Percentiles rank a stretch among this genome's conserved stretches.
phyloP scores from a whole-genome alignment of 495 filamentous ascomycete species.

The Aspergillus egyptiacus region DNA sequence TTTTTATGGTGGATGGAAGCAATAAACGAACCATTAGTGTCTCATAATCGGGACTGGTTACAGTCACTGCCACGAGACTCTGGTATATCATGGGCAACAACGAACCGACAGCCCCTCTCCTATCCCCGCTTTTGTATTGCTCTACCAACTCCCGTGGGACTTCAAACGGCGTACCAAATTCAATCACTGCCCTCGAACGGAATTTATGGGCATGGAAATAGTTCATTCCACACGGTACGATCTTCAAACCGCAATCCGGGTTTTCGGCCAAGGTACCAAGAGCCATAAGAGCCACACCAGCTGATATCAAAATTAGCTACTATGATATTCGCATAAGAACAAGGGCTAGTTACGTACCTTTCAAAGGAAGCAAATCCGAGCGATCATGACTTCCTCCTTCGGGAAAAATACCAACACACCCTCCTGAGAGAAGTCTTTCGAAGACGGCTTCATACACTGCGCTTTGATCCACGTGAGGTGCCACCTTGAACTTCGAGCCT shows the following conservation, averaged over 20 bases:
- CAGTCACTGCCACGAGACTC: slow-evolving; percentile 79
- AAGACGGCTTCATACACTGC: slow-evolving; percentile 93
- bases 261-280: slow-evolving; percentile 84
- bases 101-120: slow-evolving; percentile 74
- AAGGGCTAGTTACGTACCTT: slow-evolving; percentile 55
- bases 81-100: slow-evolving; percentile 84
- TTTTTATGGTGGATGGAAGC: not conserved
- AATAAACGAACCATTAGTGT: slow-evolving; percentile 73
- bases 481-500: slow-evolving; percentile 77
- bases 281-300: slow-evolving; percentile 97
- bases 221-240: slow-evolving; percentile 99
- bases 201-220: slow-evolving; percentile 99
- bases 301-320: slow-evolving; percentile 32
- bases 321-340: not conserved
- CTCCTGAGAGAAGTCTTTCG: slow-evolving; percentile 67
- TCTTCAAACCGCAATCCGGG: slow-evolving; percentile 87
- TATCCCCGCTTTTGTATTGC: slow-evolving; percentile 73
- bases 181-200: slow-evolving; percentile 89
- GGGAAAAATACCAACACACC: slow-evolving; percentile 94
- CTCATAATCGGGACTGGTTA: slow-evolving; percentile 91
- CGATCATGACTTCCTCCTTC: slow-evolving; percentile 97
- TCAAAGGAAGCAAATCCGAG: slow-evolving; percentile 86
- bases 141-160: slow-evolving; percentile 77
- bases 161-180: slow-evolving; percentile 86
- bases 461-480: slow-evolving; percentile 91